These are phyloP conservation scores for Deuterostichococcus epilithicus DNA, from an alignment of 139 green algal genomes.

Conservation along the genomic window DNA sequence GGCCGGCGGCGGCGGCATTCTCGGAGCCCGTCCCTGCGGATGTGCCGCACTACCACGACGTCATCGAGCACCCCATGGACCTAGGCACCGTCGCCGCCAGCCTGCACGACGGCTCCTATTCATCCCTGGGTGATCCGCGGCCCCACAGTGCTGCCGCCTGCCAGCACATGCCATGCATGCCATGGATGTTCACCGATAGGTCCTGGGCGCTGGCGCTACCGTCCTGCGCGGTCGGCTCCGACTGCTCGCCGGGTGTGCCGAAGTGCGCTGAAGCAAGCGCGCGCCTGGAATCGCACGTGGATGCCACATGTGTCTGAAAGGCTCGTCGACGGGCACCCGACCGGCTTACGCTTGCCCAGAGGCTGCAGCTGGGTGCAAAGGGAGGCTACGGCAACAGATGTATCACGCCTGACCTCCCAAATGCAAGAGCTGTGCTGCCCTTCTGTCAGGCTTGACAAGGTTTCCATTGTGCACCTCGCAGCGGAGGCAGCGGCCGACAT, in stretches of 20 bases:
- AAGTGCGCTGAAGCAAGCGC: background rate
- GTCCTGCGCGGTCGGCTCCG: background rate
- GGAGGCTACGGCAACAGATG: background rate
- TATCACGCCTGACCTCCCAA: background rate
- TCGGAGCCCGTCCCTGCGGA: constrained; percentile 19
- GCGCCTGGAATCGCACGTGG: background rate
- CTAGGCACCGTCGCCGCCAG: constrained; percentile 34
- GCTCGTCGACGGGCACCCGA: too few relatives aligned
- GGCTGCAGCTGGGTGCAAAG: background rate
- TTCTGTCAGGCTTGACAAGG: too few relatives aligned
- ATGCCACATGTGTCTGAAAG: background rate
- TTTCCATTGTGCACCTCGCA: background rate
- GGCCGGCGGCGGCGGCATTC: background rate
- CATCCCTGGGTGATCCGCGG: background rate
- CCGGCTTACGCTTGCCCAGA: too few relatives aligned
- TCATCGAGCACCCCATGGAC: constrained; percentile 53
- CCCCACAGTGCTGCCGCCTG: background rate
- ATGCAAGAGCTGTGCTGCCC: background rate
- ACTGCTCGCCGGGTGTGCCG: background rate
- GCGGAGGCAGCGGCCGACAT: constrained; percentile 14
- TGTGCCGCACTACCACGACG: constrained; percentile 30
- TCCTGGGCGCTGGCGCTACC: background rate
- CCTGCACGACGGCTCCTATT: constrained; percentile 26
- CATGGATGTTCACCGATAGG: background rate
- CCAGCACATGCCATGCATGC: background rate